Conservation (phyloP, 2,329 filamentous ascomycete genomes). For the Aureobasidium zeae region DNA sequence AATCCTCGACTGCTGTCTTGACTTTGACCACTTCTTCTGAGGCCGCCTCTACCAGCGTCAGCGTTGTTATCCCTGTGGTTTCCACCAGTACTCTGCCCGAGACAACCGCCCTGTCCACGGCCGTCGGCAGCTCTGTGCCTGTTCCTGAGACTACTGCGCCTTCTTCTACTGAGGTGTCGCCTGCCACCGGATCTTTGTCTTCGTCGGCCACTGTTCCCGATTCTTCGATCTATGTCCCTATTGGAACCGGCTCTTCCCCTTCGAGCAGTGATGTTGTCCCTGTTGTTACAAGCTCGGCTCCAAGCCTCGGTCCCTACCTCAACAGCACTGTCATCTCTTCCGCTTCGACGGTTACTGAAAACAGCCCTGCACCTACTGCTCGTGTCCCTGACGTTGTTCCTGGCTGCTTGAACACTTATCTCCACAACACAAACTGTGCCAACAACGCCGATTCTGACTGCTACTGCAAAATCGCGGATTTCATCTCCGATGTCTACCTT, state of each 20-base stretch:
- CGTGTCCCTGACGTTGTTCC: conserved; percentile 64
- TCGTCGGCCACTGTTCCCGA: background rate
- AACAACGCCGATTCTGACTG: conserved; percentile 75
- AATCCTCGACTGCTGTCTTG: conserved; percentile 19
- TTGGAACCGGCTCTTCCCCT: conserved; percentile 3
- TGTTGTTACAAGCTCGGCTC: conserved; percentile 10
- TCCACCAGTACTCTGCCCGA: conserved; percentile 15
- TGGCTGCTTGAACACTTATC: conserved; percentile 85
- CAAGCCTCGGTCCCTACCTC: background rate
- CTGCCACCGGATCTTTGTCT: background rate
- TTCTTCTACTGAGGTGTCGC: conserved; percentile 9
- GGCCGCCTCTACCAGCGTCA: conserved; percentile 12
- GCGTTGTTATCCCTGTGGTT: conserved; percentile 18
- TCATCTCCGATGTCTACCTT: conserved; percentile 68
- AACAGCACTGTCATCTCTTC: conserved; percentile 10
- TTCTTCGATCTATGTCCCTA: background rate
- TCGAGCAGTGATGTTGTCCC: background rate
- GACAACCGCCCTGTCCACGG: conserved; percentile 16
- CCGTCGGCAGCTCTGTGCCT: conserved; percentile 5
- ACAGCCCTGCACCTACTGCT: conserved; percentile 16
- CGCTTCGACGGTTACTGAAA: conserved; percentile 1
- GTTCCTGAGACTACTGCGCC: conserved; percentile 9
- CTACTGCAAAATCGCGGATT: conserved; percentile 74
- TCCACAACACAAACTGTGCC: conserved; percentile 62
- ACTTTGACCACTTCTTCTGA: conserved; percentile 8